These are phyloP conservation scores for Phaeoacremonium minimum DNA, from an alignment of 2,329 filamentous ascomycete species.

Conservation along the genomic window DNA sequence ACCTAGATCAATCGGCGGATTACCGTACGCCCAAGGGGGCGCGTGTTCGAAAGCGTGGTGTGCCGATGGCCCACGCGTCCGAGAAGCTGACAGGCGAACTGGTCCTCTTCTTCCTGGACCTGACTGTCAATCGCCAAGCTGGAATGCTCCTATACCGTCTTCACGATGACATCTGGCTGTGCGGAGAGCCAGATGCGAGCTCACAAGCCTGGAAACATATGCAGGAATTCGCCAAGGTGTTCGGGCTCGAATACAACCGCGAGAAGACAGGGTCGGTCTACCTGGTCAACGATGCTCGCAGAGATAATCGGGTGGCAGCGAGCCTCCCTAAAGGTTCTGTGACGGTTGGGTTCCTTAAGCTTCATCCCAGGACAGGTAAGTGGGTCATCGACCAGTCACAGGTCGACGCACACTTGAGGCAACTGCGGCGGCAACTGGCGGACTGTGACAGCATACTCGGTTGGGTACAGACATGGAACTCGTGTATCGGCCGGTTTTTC, in stretches of 20 bases:
- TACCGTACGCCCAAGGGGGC: constrained; percentile 20
- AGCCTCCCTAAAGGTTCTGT: constrained; percentile 46
- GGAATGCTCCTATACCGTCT: constrained; percentile 38
- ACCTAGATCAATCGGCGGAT: constrained; percentile 28
- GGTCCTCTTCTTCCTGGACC: constrained; percentile 41
- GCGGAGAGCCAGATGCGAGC: constrained; percentile 32
- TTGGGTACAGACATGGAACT: constrained; percentile 39
- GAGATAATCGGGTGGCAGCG: constrained; percentile 13
- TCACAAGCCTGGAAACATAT: constrained; percentile 37
- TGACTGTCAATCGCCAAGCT: constrained; percentile 36
- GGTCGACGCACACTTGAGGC: constrained; percentile 47
- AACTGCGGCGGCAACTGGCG: constrained; percentile 50
- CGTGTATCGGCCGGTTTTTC: constrained; percentile 40
- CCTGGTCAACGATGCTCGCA: constrained; percentile 16
- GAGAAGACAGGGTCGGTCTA: constrained; percentile 35
- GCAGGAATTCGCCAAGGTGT: constrained; percentile 32
- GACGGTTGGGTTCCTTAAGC: constrained; percentile 49
- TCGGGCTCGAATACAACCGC: constrained; percentile 35
- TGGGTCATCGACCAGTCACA: constrained; percentile 50
- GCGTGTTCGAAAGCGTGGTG: constrained; percentile 34
- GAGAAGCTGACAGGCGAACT: constrained; percentile 42
- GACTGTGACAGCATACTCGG: constrained; percentile 40
- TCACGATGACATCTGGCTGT: constrained; percentile 45
- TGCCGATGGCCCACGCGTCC: constrained; percentile 38
- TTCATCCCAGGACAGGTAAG: constrained; percentile 38